Percentiles rank a stretch among this genome's conserved stretches.
Evolutionary conservation across 192 early-diverging fungal genomes (phyloP).

Genomic region (Geosiphon pyriformis): DNA sequence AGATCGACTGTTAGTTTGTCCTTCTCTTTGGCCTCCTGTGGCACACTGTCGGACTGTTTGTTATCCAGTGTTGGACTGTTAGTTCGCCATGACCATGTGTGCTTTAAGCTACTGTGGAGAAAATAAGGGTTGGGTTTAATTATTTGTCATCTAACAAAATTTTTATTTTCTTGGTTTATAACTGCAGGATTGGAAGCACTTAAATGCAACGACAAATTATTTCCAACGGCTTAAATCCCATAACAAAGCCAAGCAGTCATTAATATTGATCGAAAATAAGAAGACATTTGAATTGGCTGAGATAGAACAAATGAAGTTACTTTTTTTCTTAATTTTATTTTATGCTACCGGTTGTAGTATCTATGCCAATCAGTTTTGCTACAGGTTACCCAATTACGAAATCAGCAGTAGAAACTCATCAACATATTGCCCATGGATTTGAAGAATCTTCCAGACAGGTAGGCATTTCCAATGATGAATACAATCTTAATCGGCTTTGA

Average conservation of each 20-base stretch:
- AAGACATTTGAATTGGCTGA: constrained; percentile 1
- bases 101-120: not conserved
- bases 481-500: too few species aligned
- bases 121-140: not conserved
- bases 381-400: constrained; percentile 14
- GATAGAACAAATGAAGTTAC: constrained; percentile 8
- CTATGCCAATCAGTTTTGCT: not conserved
- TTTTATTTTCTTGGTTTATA: constrained; percentile 7
- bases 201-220: constrained; percentile 6
- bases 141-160: constrained; percentile 2
- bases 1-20: constrained; percentile 23
- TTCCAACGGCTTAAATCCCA: not conserved
- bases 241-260: not conserved
- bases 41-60: constrained; percentile 14
- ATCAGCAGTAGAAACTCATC: constrained; percentile 5
- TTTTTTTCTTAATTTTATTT: not conserved
- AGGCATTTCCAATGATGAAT: too few species aligned
- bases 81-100: constrained; percentile 18
- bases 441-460: too few species aligned
- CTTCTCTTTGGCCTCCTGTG: constrained; percentile 21
- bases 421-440: not conserved
- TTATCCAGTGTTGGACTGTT: constrained; percentile 24
- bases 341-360: not conserved
- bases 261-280: constrained; percentile 1
- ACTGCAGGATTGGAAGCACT: constrained; percentile 16